A percentile compares a stretch with the other conserved stretches of the same genome.
phyloP scores from a whole-genome alignment of 495 filamentous ascomycete genomes.

The Daldinia loculata region DNA sequence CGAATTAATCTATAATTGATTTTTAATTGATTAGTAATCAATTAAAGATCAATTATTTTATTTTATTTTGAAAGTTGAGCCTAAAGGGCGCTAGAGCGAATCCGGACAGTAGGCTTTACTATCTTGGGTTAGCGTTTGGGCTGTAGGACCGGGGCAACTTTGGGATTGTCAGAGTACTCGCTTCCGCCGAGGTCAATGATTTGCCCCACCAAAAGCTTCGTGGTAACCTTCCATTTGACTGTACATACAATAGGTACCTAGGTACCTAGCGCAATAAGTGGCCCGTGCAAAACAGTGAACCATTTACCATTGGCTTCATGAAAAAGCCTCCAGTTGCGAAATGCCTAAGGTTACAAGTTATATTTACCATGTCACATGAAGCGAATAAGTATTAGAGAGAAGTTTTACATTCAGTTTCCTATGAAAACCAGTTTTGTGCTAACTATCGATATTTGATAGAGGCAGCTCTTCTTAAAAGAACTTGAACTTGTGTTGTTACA shows the following conservation, averaged over 20 bases:
- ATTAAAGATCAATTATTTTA: too few relatives aligned
- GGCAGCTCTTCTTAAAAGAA: neutral
- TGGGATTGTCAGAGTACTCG: too few relatives aligned
- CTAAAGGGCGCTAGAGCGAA: too few relatives aligned
- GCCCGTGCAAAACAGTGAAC: neutral
- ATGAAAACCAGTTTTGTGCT: constrained; percentile 8
- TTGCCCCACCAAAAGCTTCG: constrained; percentile 34
- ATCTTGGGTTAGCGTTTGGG: too few relatives aligned
- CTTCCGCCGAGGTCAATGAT: constrained; percentile 31
- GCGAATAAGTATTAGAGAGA: constrained; percentile 6
- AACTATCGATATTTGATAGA: constrained; percentile 4
- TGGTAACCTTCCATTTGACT: constrained; percentile 40
- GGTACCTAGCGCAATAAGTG: neutral
- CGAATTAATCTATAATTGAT: too few relatives aligned
- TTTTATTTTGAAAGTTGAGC: too few relatives aligned
- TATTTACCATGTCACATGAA: constrained; percentile 1
- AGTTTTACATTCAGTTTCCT: constrained; percentile 26
- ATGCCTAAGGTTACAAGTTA: too few relatives aligned
- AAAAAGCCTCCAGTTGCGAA: too few relatives aligned
- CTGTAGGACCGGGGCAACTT: too few relatives aligned
- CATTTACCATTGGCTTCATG: neutral
- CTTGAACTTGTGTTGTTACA: constrained; percentile 32
- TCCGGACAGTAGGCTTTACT: too few relatives aligned
- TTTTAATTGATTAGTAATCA: too few relatives aligned
- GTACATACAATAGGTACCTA: too few relatives aligned